Evolutionary conservation across 2,329 filamentous ascomycete genomes (phyloP).

Genomic region (Aspergillus jensenii): DNA sequence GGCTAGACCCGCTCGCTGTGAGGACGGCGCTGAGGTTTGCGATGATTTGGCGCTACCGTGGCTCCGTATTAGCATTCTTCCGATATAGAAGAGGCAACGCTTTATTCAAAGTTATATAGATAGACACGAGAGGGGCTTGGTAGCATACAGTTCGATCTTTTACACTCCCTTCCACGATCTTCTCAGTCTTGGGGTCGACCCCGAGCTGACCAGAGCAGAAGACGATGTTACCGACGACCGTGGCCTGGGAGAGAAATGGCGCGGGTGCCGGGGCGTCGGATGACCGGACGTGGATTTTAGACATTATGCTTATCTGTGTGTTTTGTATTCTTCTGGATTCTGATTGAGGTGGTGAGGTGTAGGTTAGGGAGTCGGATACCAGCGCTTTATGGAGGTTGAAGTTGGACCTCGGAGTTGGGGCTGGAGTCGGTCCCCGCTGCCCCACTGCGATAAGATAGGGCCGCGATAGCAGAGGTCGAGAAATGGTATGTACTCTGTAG

Average conservation of each 20-base stretch:
- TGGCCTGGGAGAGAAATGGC: constrained; percentile 57
- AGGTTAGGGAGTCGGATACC: neutral
- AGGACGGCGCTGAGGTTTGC: constrained; percentile 60
- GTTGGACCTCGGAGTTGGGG: neutral
- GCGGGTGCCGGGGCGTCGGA: constrained; percentile 50
- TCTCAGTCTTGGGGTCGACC: constrained; percentile 52
- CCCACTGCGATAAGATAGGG: neutral
- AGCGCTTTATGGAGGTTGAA: neutral
- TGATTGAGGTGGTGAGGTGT: neutral
- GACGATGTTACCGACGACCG: constrained; percentile 62
- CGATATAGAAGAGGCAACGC: neutral
- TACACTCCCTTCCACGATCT: constrained; percentile 57
- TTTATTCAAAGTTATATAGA: neutral
- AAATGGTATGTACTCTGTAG: no score
- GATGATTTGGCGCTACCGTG: constrained; percentile 47
- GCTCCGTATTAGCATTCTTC: neutral
- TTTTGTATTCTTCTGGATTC: neutral
- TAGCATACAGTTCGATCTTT: constrained; percentile 51
- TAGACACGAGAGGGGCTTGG: neutral
- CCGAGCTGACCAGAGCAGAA: constrained; percentile 67
- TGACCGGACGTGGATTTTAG: constrained; percentile 36
- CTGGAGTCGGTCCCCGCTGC: neutral
- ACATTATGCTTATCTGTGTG: neutral
- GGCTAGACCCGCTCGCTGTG: constrained; percentile 56
- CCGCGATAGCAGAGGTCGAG: neutral